Conservation (phyloP, 2,329 filamentous ascomycete species). For the Aureobasidium sp. region DNA sequence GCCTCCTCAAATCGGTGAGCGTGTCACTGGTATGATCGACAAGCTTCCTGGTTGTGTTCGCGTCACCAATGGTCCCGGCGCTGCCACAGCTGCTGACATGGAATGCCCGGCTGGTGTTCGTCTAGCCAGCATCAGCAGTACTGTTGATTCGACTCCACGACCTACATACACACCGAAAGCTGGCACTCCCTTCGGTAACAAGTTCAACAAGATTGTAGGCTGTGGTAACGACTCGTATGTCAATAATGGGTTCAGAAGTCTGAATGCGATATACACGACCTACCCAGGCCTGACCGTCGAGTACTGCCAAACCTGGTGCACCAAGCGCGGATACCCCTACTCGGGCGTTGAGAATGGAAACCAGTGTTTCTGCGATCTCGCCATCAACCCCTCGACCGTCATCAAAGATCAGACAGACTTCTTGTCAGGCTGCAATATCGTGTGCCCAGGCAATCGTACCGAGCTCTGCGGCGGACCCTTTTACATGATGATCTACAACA, state of each 20-base stretch:
- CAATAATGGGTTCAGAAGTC: constrained; percentile 17
- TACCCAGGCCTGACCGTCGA: constrained; percentile 30
- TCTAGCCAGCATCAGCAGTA: constrained; percentile 23
- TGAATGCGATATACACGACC: constrained; percentile 22
- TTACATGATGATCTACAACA: constrained; percentile 28
- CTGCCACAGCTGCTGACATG: constrained; percentile 25
- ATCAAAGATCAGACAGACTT: constrained; percentile 22
- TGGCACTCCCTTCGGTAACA: constrained; percentile 23
- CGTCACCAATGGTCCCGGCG: constrained; percentile 28
- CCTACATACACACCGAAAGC: constrained; percentile 24
- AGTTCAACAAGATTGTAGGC: constrained; percentile 29
- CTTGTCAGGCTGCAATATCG: constrained; percentile 26
- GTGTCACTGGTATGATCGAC: constrained; percentile 23
- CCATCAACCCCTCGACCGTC: constrained; percentile 25
- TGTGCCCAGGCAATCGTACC: constrained; percentile 20
- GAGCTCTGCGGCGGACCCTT: constrained; percentile 28
- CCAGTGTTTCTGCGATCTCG: constrained; percentile 31
- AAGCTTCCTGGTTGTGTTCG: constrained; percentile 31
- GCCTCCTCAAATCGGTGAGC: constrained; percentile 25
- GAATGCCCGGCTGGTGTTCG: constrained; percentile 23
- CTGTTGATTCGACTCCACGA: constrained; percentile 26
- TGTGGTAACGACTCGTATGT: constrained; percentile 30
- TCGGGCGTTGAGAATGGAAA: constrained; percentile 28
- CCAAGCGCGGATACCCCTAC: constrained; percentile 24
- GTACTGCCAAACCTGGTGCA: constrained; percentile 29